Evolutionary conservation across 345 rosid genomes (phyloP).

Genomic region (Brassica rapa): DNA sequence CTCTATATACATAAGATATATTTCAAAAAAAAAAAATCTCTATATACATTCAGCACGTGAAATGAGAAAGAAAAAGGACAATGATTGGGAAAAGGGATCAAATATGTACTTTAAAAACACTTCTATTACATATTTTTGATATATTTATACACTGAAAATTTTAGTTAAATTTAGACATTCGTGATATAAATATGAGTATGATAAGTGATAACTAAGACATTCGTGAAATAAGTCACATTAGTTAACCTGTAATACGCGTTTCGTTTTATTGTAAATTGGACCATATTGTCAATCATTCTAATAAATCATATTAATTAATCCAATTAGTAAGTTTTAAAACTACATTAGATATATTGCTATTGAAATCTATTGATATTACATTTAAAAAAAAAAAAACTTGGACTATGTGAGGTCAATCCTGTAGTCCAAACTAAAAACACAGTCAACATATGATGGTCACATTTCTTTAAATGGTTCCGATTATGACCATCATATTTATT

Average conservation of each 20-base stretch:
- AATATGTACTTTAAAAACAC: neutral
- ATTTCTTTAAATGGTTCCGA: neutral
- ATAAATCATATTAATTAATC: neutral
- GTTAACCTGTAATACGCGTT: neutral
- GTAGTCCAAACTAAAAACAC: neutral
- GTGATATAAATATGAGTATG: neutral
- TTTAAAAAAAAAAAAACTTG: neutral
- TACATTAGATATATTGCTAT: neutral
- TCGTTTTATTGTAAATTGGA: neutral
- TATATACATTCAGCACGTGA: constrained; percentile 10
- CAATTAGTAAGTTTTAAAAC: neutral
- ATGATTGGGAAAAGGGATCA: neutral
- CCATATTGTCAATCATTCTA: neutral
- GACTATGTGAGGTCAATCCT: neutral
- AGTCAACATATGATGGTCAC: neutral
- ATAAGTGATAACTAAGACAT: neutral
- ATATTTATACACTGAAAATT: neutral
- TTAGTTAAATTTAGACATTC: neutral
- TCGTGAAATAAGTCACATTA: neutral
- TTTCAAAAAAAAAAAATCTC: neutral
- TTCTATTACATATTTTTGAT: neutral
- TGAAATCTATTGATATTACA: neutral
- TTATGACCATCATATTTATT: neutral
- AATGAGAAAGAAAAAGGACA: constrained; percentile 4
- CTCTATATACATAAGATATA: neutral